These are phyloP conservation scores for Isatis tinctoria DNA, from an alignment of 345 rosid species.

Conservation along the genomic window DNA sequence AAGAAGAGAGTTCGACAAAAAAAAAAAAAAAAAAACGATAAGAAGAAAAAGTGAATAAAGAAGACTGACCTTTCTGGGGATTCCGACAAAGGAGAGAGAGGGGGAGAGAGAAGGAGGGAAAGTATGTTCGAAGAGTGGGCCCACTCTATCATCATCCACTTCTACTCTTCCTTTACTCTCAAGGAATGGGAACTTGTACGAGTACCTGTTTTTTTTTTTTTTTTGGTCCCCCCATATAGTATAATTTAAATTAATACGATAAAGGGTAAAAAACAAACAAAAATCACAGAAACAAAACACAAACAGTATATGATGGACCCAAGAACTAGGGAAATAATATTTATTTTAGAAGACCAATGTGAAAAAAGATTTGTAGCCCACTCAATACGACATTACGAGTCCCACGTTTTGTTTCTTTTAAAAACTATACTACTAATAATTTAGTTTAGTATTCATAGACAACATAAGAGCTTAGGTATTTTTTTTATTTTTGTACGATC, in stretches of 20 bases:
- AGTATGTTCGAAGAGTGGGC: slow-evolving; percentile 89
- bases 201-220: slow-evolving; percentile 46
- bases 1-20: too few species aligned
- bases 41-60: neutral
- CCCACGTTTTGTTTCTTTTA: neutral
- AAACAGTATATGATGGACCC: slow-evolving; percentile 11
- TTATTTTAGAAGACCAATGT: slow-evolving; percentile 16
- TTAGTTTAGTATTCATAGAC: neutral
- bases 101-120: slow-evolving; percentile 93
- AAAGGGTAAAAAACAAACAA: neutral
- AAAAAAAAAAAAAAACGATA: too few species aligned
- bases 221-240: neutral
- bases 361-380: slow-evolving; percentile 15
- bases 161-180: slow-evolving; percentile 90
- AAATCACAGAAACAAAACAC: too few species aligned
- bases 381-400: neutral
- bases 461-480: neutral
- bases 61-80: slow-evolving; percentile 74
- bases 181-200: slow-evolving; percentile 86
- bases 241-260: neutral
- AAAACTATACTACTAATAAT: neutral
- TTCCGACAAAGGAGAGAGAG: slow-evolving; percentile 80
- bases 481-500: neutral
- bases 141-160: slow-evolving; percentile 92
- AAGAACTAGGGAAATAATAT: slow-evolving; percentile 8